Conservation (phyloP, 192 early-diverging fungal genomes). For the Radiomyces spectabilis region DNA sequence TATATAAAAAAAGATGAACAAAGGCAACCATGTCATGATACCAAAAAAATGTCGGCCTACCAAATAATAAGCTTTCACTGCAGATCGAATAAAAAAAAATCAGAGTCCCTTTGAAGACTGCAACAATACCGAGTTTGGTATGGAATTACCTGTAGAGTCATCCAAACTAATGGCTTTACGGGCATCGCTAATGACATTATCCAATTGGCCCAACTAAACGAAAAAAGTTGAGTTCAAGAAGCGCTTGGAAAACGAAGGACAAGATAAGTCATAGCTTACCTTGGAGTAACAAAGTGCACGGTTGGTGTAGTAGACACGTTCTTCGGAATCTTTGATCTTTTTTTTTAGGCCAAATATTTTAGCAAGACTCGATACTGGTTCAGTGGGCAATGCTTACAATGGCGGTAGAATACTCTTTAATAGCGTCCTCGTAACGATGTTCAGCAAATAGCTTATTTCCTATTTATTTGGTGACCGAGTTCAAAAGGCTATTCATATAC, state of each 20-base stretch:
- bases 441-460: conserved; percentile 56
- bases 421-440: conserved; percentile 54
- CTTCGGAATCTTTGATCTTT: conserved; percentile 54
- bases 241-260: no score
- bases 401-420: conserved; percentile 67
- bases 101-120: no score
- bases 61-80: conserved; percentile 71
- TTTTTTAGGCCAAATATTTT: no score
- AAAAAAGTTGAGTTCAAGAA: not conserved
- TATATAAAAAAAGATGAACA: not conserved
- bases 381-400: conserved; percentile 40
- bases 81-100: conserved; percentile 3
- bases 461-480: not conserved
- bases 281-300: conserved; percentile 69
- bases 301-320: conserved; percentile 75
- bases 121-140: no score
- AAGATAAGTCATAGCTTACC: no score
- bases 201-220: conserved; percentile 42
- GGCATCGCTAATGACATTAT: conserved; percentile 56
- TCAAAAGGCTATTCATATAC: not conserved
- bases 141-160: conserved; percentile 33
- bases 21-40: not conserved
- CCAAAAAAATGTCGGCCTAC: conserved; percentile 9
- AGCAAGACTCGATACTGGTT: not conserved
- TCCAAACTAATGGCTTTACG: conserved; percentile 61